Evolutionary conservation across 495 filamentous ascomycete species (phyloP).

Genomic region (Geoglossum glabrum): DNA sequence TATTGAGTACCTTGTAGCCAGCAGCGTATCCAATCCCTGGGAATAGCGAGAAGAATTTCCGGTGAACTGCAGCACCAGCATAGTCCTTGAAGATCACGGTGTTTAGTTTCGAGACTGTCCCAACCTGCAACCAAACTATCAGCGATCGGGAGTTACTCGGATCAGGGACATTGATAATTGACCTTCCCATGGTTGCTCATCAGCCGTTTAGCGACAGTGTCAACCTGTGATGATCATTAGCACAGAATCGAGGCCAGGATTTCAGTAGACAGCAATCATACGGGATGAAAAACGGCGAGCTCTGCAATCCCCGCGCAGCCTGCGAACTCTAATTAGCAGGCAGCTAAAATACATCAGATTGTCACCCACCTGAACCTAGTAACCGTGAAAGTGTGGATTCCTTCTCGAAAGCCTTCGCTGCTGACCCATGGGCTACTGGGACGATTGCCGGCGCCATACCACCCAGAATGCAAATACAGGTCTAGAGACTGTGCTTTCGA

Average conservation of each 20-base stretch:
- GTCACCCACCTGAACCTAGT: conserved; percentile 62
- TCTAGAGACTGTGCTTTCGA: neutral
- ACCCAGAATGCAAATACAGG: neutral
- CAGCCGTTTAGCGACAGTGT: conserved; percentile 93
- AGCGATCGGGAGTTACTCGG: neutral
- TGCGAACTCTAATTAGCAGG: conserved; percentile 21
- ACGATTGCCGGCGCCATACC: conserved; percentile 31
- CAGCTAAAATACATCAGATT: neutral
- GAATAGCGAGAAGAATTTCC: conserved; percentile 89
- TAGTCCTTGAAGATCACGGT: conserved; percentile 86
- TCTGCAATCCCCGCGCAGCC: conserved; percentile 91
- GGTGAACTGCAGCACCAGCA: conserved; percentile 41
- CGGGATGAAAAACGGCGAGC: conserved; percentile 89
- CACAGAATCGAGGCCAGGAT: neutral
- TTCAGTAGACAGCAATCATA: conserved; percentile 13
- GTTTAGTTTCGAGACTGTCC: conserved; percentile 44
- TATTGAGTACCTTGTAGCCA: conserved; percentile 63
- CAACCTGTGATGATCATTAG: conserved; percentile 37
- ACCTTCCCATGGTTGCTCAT: conserved; percentile 92
- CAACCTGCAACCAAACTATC: conserved; percentile 28
- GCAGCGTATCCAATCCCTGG: conserved; percentile 93
- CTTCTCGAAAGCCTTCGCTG: conserved; percentile 51
- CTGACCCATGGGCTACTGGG: conserved; percentile 22
- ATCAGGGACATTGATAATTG: conserved; percentile 8
- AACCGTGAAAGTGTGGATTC: conserved; percentile 78